phyloP scores from a whole-genome alignment of 73 alveolate species.

The Paramecium tetraurelia region DNA sequence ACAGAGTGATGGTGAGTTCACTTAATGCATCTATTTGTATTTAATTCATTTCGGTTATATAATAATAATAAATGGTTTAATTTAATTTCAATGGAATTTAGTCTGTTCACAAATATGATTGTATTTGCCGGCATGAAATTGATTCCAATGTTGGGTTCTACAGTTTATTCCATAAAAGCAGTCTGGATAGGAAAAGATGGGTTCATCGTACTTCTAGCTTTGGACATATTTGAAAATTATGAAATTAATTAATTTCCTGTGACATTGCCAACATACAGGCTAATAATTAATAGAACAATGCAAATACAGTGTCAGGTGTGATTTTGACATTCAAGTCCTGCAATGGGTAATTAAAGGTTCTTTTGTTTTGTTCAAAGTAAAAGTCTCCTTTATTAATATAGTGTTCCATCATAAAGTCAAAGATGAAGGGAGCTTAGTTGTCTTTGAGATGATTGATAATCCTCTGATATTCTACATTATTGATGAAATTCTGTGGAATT shows the following conservation, averaged over 20 bases:
- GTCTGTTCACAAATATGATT: constrained; percentile 18
- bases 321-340: neutral
- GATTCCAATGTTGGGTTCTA: neutral
- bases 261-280: neutral
- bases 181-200: neutral
- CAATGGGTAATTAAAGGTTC: neutral
- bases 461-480: neutral
- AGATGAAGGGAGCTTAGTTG: neutral
- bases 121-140: neutral
- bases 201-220: neutral
- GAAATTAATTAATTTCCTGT: neutral
- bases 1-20: neutral
- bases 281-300: neutral
- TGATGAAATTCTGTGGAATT: neutral
- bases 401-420: neutral
- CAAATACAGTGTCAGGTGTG: neutral
- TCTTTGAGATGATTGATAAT: neutral
- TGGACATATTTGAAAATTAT: neutral
- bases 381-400: neutral
- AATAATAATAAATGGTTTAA: neutral
- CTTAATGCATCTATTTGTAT: neutral
- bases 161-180: constrained; percentile 4
- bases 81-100: neutral
- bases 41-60: neutral
- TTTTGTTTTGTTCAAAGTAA: neutral